Conservation (phyloP, 2,329 filamentous ascomycete genomes). For the Ophioceras dolichostomum region DNA sequence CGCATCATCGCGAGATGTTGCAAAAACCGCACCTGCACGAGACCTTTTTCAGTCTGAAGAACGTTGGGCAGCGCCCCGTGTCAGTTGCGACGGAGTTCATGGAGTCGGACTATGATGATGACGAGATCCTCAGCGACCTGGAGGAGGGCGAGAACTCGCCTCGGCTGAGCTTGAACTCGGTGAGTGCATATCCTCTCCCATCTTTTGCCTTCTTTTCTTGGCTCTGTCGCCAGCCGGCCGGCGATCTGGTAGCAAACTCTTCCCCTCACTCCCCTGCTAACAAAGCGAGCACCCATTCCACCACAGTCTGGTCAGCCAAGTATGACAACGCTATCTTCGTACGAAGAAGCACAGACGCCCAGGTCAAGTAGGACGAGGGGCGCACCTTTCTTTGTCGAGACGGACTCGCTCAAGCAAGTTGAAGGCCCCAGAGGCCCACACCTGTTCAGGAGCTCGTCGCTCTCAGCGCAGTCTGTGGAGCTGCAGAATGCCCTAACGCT, state of each 20-base stretch:
- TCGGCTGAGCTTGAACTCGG: constrained; percentile 57
- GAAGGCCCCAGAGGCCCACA: constrained; percentile 78
- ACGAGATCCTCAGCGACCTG: constrained; percentile 42
- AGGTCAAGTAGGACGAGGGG: constrained; percentile 49
- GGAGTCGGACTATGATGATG: constrained; percentile 64
- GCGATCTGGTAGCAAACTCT: too few relatives aligned
- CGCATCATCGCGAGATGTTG: constrained; percentile 1
- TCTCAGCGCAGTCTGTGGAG: constrained; percentile 37
- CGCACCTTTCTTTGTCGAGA: constrained; percentile 48
- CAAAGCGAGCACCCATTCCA: too few relatives aligned
- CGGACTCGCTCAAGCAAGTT: constrained; percentile 49
- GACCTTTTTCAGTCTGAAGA: constrained; percentile 48
- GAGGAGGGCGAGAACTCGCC: constrained; percentile 52
- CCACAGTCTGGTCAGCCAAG: constrained; percentile 56
- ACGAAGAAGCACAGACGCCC: constrained; percentile 73
- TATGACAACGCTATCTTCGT: constrained; percentile 77
- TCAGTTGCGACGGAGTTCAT: constrained; percentile 68
- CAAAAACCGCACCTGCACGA: constrained; percentile 28
- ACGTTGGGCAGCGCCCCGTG: constrained; percentile 39
- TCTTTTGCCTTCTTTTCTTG: too few relatives aligned
- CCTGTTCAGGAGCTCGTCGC: constrained; percentile 62
- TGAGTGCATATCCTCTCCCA: too few relatives aligned
- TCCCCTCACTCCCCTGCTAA: too few relatives aligned
- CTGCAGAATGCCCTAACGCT: constrained; percentile 48
- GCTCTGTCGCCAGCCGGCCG: too few relatives aligned